Conservation (phyloP, 148 eudicot genomes). For the Chenopodium berlandieri region DNA sequence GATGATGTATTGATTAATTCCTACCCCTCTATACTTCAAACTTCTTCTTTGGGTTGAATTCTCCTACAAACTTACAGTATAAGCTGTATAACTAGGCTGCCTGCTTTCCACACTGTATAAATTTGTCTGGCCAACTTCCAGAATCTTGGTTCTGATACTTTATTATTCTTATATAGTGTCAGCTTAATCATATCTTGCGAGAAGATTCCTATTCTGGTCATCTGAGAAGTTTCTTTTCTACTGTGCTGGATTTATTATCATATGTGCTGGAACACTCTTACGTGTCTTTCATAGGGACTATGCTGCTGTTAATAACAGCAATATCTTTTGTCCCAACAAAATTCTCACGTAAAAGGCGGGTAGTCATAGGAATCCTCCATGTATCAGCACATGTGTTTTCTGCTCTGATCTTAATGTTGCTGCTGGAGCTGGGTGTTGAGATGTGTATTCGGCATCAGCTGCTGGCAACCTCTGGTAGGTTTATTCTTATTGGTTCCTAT, state of each 20-base stretch:
- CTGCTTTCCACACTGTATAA: neutral
- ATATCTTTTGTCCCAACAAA: slow-evolving; percentile 83
- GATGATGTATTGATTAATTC: neutral
- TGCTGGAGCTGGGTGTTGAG: slow-evolving; percentile 91
- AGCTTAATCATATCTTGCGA: slow-evolving; percentile 81
- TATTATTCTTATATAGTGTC: slow-evolving; percentile 51
- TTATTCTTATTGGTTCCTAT: neutral
- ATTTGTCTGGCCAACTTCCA: neutral
- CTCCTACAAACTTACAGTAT: neutral
- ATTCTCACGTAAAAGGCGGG: slow-evolving; percentile 75
- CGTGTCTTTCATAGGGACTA: slow-evolving; percentile 67
- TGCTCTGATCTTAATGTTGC: slow-evolving; percentile 87
- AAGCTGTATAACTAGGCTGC: neutral
- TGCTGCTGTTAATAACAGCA: slow-evolving; percentile 61
- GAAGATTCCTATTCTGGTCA: slow-evolving; percentile 88
- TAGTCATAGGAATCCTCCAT: slow-evolving; percentile 74
- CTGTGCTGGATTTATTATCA: slow-evolving; percentile 75
- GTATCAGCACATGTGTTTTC: slow-evolving; percentile 86
- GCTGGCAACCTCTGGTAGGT: slow-evolving; percentile 81
- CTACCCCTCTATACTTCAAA: neutral
- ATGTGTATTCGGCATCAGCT: slow-evolving; percentile 86
- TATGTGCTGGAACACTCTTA: slow-evolving; percentile 73
- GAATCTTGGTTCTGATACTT: neutral
- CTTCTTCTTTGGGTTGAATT: neutral
- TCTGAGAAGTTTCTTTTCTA: slow-evolving; percentile 64